Conservation (phyloP, 192 early-diverging fungal genomes). For the Chytriomyces sp. region DNA sequence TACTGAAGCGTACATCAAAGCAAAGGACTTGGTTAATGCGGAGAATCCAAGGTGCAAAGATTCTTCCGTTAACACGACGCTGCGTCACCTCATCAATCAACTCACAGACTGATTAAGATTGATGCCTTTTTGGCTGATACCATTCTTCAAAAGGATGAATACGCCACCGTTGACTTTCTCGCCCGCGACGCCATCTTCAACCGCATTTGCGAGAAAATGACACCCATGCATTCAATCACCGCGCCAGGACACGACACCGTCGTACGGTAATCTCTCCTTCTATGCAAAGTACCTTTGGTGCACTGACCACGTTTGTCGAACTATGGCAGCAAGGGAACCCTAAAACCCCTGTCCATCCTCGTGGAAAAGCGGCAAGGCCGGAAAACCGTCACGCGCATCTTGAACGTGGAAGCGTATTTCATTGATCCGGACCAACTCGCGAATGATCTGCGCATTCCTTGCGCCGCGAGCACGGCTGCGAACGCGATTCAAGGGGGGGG, state of each 20-base stretch:
- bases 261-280: constrained; percentile 28
- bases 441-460: constrained; percentile 60
- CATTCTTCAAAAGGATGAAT: constrained; percentile 69
- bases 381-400: constrained; percentile 68
- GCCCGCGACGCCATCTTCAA: constrained; percentile 61
- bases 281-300: background rate
- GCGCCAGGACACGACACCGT: constrained; percentile 50
- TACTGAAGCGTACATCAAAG: constrained; percentile 67
- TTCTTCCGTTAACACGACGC: constrained; percentile 15
- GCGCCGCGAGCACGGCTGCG: constrained; percentile 69
- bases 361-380: constrained; percentile 65
- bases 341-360: constrained; percentile 54
- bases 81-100: constrained; percentile 35
- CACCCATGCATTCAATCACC: constrained; percentile 52
- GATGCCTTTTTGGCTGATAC: constrained; percentile 69
- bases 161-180: constrained; percentile 53
- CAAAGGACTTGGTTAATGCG: constrained; percentile 57
- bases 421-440: constrained; percentile 65
- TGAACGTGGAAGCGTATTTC: constrained; percentile 63
- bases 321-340: constrained; percentile 42
- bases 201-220: constrained; percentile 52
- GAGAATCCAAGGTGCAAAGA: constrained; percentile 12
- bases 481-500: constrained; percentile 20
- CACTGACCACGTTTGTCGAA: background rate
- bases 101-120: constrained; percentile 59